Base-by-base conservation (phyloP, 192 early-diverging fungal species). In the Umbelopsis sp. region DNA sequence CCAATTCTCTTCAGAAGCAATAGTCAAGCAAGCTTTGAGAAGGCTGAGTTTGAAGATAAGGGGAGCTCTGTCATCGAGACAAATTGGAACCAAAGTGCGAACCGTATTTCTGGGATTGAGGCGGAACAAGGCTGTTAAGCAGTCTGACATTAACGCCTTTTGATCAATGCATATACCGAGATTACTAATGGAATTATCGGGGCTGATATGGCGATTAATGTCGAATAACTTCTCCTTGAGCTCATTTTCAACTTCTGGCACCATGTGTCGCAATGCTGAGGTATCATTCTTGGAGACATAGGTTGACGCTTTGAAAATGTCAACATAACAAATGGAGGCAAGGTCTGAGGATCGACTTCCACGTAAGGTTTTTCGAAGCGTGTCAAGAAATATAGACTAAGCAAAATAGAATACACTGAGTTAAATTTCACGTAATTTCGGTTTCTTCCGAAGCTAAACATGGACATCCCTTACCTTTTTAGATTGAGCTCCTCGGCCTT, bases 11-110 rank as follows among this genome's bases (percentile, higher is more conserved):
- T 93, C 93, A 1, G 83, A 87, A 11, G 91, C 88, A 50, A 95
- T 83, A 16, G 81, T 83, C 65, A 87, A 89, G 69, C 94, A 92
- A 0, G 89, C 89, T 45, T 90, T 90, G 20, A 92, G 88, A 44
- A 97, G 84, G 17, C 93, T 91, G 24, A 96, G 83, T 72, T 94
- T 93, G 75, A 93, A 94, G 70, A 88, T 79, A 11, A 86, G 85
- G 25, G 94, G 91, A 1, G 92, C 85, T 26, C 84, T 87, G 12
- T 89, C 84, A 32, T 89, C 85, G 8, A 92, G 78, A 36, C 94
- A 80, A 22, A 87, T 81, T 1, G 94, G 90, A 69, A 96, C 81
- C 22, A 96, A 82, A 1, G 82, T 81, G 34, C 88, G 82, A 36
- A 98, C 78, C 6, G 92, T 90, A 65, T 86, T 87, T 69, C 88